phyloP scores from a whole-genome alignment of 169 alveolate genomes.

The Plasmodium gonderi region DNA sequence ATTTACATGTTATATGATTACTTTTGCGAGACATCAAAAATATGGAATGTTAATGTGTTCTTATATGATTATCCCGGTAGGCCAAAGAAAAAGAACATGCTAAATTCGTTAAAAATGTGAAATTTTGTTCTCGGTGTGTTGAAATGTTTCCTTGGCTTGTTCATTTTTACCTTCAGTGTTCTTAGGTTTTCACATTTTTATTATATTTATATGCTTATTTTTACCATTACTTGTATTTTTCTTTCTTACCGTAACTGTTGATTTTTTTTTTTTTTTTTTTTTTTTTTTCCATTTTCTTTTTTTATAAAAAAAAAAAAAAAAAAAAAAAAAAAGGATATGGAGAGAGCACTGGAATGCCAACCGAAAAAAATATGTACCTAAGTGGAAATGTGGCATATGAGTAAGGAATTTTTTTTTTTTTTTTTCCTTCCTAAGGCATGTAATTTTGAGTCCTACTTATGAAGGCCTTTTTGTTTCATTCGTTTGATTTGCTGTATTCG shows the following conservation, averaged over 20 bases:
- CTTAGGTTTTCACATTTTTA: neutral
- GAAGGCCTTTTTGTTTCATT: neutral
- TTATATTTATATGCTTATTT: neutral
- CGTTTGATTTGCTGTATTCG: neutral
- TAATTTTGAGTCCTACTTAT: neutral
- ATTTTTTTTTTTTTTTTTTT: conserved; percentile 4
- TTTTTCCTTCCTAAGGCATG: neutral
- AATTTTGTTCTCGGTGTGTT: neutral
- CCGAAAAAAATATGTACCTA: conserved; percentile 60
- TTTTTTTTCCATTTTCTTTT: conserved; percentile 7
- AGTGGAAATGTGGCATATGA: conserved; percentile 69
- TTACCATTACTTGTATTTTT: neutral
- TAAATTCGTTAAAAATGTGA: neutral
- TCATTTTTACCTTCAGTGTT: neutral
- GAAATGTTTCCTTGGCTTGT: neutral
- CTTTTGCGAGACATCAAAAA: conserved; percentile 49
- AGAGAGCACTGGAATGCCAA: conserved; percentile 62
- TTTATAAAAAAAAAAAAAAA: neutral
- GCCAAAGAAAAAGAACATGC: conserved; percentile 3
- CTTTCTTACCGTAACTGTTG: conserved; percentile 1
- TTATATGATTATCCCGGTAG: conserved; percentile 69
- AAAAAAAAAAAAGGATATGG: conserved; percentile 71
- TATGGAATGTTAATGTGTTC: conserved; percentile 66
- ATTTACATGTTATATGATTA: conserved; percentile 72
- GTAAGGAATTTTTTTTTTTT: conserved; percentile 22